Base-by-base conservation (phyloP, 371 early-diverging fungal species). In the Chytridiales sp. region DNA sequence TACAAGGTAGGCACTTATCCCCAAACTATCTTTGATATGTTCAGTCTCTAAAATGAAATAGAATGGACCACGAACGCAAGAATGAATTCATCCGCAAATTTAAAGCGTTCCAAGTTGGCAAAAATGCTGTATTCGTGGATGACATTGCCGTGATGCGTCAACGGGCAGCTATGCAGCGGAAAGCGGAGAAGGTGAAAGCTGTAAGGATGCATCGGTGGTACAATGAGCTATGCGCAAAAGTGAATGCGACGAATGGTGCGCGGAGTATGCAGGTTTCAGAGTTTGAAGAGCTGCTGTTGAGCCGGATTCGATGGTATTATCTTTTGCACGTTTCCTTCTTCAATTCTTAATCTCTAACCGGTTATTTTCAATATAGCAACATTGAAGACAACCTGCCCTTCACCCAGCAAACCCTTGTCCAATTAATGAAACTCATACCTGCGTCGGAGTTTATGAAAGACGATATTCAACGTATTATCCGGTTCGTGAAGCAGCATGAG, bases 381-480 rank as follows among this genome's bases (percentile, higher is more conserved):
- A 59, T 71, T 19, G 72, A 71, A 30, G 61, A 61, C 59, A 41
- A 40, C 35, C 52, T 54, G 13, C 61, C 62, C 0, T 72, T 79
- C 48, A 61, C 67, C 5, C 73, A 73, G 55, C 47, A 51, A 34
- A 62, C 59, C 4, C 67, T 76, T 39, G 66, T 75, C 3, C 73
- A 74, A 43, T 55, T 79, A 4, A 69, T 79, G 68, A 62, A 63
- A 30, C 47, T 79, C 29, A 54, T 79, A 22, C 77, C 79, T 3
- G 42, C 69, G 21, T 51, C 60, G 32, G 74, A 73, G 22, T 77
- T 79, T 51, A 68, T 65, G 51, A 69, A 73, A 26, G 79, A 79
- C 44, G 74, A 76, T 36, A 60, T 79, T 4, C 79, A 79, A 54
- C 67, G 74, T 9, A 72, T 79, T 30, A 67, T 79, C 39, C 68